Percentiles rank a stretch among this genome's conserved stretches.
Evolutionary conservation across 805 yeast genomes (phyloP).

Genomic region (Wickerhamiella alocasiicola): DNA sequence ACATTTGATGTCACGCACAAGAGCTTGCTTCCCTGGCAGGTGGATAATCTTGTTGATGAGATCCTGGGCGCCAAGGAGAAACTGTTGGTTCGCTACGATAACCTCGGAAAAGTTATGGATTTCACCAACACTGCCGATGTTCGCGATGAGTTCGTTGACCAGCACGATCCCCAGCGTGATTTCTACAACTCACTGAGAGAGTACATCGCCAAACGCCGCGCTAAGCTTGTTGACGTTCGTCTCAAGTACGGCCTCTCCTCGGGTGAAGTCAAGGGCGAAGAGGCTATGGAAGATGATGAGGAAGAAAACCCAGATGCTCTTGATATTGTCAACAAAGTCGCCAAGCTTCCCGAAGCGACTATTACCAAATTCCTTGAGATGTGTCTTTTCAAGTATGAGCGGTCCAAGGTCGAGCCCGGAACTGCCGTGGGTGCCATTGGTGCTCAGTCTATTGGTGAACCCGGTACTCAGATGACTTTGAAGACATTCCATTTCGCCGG

Average conservation of each 20-base stretch:
- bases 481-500: conserved; percentile 98
- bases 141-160: conserved; percentile 61
- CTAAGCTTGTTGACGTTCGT: conserved; percentile 44
- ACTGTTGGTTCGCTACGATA: conserved; percentile 54
- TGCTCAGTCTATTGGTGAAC: conserved; percentile 98
- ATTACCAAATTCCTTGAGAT: conserved; percentile 57
- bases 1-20: conserved; percentile 45
- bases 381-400: conserved; percentile 68
- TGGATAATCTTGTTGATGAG: conserved; percentile 41
- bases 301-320: conserved; percentile 26
- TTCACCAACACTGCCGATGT: conserved; percentile 20
- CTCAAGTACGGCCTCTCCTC: conserved; percentile 39
- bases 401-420: conserved; percentile 95
- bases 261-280: conserved; percentile 33
- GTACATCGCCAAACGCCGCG: conserved; percentile 47
- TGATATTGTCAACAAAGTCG: conserved; percentile 28
- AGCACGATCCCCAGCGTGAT: conserved; percentile 73
- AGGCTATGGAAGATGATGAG: conserved; percentile 29
- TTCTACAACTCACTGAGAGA: conserved; percentile 66
- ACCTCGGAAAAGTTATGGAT: conserved; percentile 45
- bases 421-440: conserved; percentile 99
- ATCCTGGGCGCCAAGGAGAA: conserved; percentile 51
- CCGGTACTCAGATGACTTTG: conserved; percentile 98
- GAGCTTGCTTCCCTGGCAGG: conserved; percentile 60
- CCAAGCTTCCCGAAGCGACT: conserved; percentile 47